Percentiles rank a stretch among this genome's conserved stretches.
Evolutionary conservation across 148 eudicot species (phyloP).

Genomic region (Diospyros kaki): DNA sequence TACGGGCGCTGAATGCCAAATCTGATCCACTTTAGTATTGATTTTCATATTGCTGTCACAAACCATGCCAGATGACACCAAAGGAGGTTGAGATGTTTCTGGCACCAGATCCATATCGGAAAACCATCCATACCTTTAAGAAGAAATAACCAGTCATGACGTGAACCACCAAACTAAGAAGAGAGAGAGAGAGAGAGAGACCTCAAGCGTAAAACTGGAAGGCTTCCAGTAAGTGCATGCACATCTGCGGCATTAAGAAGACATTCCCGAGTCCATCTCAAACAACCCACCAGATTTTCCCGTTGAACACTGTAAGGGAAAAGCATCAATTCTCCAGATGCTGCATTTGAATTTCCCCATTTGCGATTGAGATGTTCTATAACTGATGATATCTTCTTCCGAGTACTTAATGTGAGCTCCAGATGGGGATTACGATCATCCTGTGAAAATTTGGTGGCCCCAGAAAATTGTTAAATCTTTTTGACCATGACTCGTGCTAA

Average conservation of each 20-base stretch:
- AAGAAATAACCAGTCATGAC: slow-evolving; percentile 10
- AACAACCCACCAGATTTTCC: slow-evolving; percentile 49
- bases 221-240: slow-evolving; percentile 67
- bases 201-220: slow-evolving; percentile 84
- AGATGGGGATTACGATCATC: slow-evolving; percentile 89
- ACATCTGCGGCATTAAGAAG: slow-evolving; percentile 83
- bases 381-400: slow-evolving; percentile 90
- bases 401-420: slow-evolving; percentile 83
- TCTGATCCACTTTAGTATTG: slow-evolving; percentile 17
- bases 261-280: slow-evolving; percentile 78
- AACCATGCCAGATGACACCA: slow-evolving; percentile 20
- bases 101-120: slow-evolving; percentile 39
- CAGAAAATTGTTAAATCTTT: not conserved
- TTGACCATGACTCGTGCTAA: not conserved
- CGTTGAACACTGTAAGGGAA: slow-evolving; percentile 63
- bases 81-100: slow-evolving; percentile 30
- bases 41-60: slow-evolving; percentile 16
- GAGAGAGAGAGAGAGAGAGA: slow-evolving; percentile 21
- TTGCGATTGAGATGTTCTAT: slow-evolving; percentile 90
- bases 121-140: slow-evolving; percentile 89
- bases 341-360: slow-evolving; percentile 78
- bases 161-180: not conserved
- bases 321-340: slow-evolving; percentile 72
- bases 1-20: slow-evolving; percentile 18
- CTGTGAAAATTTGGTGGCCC: slow-evolving; percentile 37